Percentiles rank a stretch among this genome's conserved stretches.
These are phyloP conservation scores for Arctium lappa DNA, from an alignment of 129 eudicot species.

Conservation along the genomic window DNA sequence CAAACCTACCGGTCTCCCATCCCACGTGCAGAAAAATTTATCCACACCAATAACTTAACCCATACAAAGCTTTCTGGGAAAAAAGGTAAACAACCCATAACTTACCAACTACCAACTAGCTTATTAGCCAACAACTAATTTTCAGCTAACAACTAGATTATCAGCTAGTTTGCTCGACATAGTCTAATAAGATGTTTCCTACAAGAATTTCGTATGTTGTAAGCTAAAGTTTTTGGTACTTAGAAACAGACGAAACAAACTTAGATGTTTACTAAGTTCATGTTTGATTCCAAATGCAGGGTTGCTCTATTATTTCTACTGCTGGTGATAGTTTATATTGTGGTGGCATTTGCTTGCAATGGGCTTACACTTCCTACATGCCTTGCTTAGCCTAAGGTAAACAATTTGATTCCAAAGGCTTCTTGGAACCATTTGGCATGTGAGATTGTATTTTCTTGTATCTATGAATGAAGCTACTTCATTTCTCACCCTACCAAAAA, in stretches of 20 bases:
- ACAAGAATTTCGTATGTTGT: neutral
- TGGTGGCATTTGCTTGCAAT: slow-evolving; percentile 68
- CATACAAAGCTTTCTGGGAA: too few relatives aligned
- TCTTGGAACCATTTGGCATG: neutral
- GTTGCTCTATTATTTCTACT: slow-evolving; percentile 61
- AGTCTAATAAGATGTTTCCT: too few relatives aligned
- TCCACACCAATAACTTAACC: too few relatives aligned
- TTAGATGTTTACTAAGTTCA: neutral
- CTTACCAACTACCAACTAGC: too few relatives aligned
- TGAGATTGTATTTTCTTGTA: neutral
- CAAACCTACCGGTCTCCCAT: too few relatives aligned
- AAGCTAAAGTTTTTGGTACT: neutral
- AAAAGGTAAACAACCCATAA: too few relatives aligned
- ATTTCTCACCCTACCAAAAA: neutral
- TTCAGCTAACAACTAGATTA: neutral
- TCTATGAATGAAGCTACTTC: slow-evolving; percentile 5
- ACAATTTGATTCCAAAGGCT: neutral
- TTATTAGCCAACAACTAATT: too few relatives aligned
- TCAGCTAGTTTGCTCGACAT: neutral
- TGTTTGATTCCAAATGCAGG: slow-evolving; percentile 41
- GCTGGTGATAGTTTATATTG: slow-evolving; percentile 60
- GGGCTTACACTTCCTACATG: slow-evolving; percentile 73
- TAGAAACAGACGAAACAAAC: too few relatives aligned
- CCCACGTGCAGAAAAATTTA: too few relatives aligned
- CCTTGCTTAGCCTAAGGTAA: slow-evolving; percentile 31